Evolutionary conservation across 495 filamentous ascomycete species (phyloP).

Genomic region (Parmelia sp.): DNA sequence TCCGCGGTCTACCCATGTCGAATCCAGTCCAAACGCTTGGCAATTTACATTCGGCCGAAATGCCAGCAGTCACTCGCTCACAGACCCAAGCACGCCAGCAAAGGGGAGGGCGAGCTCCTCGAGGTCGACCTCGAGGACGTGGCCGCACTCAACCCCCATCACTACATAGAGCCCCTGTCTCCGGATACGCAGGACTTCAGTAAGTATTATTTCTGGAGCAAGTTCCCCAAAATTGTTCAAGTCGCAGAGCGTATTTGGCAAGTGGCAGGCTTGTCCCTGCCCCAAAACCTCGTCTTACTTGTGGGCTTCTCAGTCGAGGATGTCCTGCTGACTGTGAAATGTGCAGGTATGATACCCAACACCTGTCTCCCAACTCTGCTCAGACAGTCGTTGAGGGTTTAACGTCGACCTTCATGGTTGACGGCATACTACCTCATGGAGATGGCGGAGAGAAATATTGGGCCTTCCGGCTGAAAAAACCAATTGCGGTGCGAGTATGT

Average conservation of each 20-base stretch:
- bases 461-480: slow-evolving; percentile 22
- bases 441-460: slow-evolving; percentile 19
- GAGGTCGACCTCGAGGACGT: slow-evolving; percentile 12
- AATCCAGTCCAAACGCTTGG: slow-evolving; percentile 11
- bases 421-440: slow-evolving; percentile 10
- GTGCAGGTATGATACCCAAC: background rate
- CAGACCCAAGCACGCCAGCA: slow-evolving; percentile 12
- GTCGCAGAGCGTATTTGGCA: background rate
- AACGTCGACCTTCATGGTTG: slow-evolving; percentile 17
- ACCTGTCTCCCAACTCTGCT: slow-evolving; percentile 13
- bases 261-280: background rate
- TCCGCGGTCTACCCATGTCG: slow-evolving; percentile 13
- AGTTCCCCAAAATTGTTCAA: background rate
- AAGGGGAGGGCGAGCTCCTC: slow-evolving; percentile 4
- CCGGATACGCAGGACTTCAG: slow-evolving; percentile 4
- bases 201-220: background rate
- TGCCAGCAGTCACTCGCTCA: slow-evolving; percentile 20
- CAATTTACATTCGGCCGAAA: slow-evolving; percentile 17
- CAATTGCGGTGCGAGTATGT: slow-evolving; percentile 22
- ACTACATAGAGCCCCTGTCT: background rate
- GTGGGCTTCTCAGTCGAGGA: background rate
- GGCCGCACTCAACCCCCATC: slow-evolving; percentile 3
- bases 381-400: slow-evolving; percentile 15
- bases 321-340: background rate
- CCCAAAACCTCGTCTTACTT: background rate